Evolutionary conservation across 2,329 filamentous ascomycete species (phyloP).

Genomic region (Ophiocordyceps unilateralis): DNA sequence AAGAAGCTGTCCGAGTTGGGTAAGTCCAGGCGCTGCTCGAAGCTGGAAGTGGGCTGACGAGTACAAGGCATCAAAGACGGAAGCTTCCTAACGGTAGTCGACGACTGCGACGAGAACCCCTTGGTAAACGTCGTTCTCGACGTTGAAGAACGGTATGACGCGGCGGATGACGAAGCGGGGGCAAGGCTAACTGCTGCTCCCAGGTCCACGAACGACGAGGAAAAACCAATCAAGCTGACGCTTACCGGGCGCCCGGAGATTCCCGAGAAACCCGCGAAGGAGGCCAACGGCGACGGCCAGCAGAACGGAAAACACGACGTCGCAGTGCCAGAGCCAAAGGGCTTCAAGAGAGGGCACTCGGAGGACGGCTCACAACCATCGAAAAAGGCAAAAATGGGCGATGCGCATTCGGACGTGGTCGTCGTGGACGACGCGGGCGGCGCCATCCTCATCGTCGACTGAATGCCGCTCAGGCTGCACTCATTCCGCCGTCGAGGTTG

Average conservation of each 20-base stretch:
- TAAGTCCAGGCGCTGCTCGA: slow-evolving; percentile 14
- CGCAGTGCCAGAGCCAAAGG: slow-evolving; percentile 13
- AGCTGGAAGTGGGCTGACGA: slow-evolving; percentile 1
- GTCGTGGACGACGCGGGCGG: slow-evolving; percentile 37
- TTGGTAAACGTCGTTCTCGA: slow-evolving; percentile 68
- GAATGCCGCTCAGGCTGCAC: slow-evolving; percentile 38
- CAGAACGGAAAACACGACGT: slow-evolving; percentile 23
- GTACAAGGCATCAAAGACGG: slow-evolving; percentile 46
- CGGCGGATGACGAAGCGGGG: neutral
- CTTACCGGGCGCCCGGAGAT: slow-evolving; percentile 28
- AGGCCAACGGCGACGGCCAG: slow-evolving; percentile 21
- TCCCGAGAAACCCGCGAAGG: slow-evolving; percentile 34
- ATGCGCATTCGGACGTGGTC: slow-evolving; percentile 21
- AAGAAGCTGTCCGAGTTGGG: slow-evolving; percentile 68
- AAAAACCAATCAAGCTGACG: slow-evolving; percentile 36
- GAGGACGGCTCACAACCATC: slow-evolving; percentile 23
- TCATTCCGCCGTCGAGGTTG: slow-evolving; percentile 72
- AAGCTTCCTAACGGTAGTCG: slow-evolving; percentile 69
- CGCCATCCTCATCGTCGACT: slow-evolving; percentile 51
- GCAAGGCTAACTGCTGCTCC: slow-evolving; percentile 8
- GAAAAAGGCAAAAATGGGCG: slow-evolving; percentile 31
- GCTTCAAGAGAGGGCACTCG: slow-evolving; percentile 27
- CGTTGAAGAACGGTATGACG: slow-evolving; percentile 42
- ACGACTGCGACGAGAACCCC: slow-evolving; percentile 57
- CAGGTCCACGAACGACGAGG: slow-evolving; percentile 24